phyloP scores from a whole-genome alignment of 2,329 filamentous ascomycete genomes.

The Thelonectria blattea region DNA sequence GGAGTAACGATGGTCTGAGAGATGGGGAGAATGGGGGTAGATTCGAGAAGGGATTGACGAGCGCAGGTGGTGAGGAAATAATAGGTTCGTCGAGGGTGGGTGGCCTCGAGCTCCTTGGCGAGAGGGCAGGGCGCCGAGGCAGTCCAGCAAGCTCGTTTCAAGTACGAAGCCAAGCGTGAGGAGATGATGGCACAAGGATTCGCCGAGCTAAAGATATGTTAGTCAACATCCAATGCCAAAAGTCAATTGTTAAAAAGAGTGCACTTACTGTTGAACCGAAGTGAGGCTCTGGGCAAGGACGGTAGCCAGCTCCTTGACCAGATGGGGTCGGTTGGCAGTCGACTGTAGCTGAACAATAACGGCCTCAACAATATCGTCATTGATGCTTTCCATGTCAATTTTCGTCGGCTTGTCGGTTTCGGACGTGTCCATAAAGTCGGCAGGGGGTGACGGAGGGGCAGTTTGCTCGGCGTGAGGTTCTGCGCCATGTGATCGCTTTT shows the following conservation, averaged over 20 bases:
- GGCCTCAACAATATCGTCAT: slow-evolving; percentile 93
- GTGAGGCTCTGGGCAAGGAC: slow-evolving; percentile 78
- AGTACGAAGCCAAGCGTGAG: slow-evolving; percentile 85
- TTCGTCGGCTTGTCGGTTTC: slow-evolving; percentile 37
- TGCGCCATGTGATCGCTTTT: slow-evolving; percentile 84
- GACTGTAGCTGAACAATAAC: slow-evolving; percentile 88
- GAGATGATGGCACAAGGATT: slow-evolving; percentile 96
- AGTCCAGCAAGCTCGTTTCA: slow-evolving; percentile 85
- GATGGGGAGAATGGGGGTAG: slow-evolving; percentile 39
- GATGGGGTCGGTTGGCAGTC: slow-evolving; percentile 88
- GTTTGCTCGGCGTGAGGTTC: slow-evolving; percentile 80
- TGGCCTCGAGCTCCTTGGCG: slow-evolving; percentile 89
- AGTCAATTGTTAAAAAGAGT: slow-evolving; percentile 22
- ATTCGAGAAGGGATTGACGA: slow-evolving; percentile 76
- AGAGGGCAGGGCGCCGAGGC: slow-evolving; percentile 82
- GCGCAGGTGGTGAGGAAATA: slow-evolving; percentile 93
- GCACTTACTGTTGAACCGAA: slow-evolving; percentile 87
- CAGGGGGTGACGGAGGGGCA: slow-evolving; percentile 57
- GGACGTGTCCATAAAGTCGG: slow-evolving; percentile 38
- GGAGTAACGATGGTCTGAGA: slow-evolving; percentile 73
- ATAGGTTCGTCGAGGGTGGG: slow-evolving; percentile 93
- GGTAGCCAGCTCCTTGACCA: slow-evolving; percentile 90
- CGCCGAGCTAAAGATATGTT: slow-evolving; percentile 71
- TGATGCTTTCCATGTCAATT: slow-evolving; percentile 78
- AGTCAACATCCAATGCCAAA: slow-evolving; percentile 25